phyloP scores from a whole-genome alignment of 805 yeast genomes.

The Wickerhamiella galacta region DNA sequence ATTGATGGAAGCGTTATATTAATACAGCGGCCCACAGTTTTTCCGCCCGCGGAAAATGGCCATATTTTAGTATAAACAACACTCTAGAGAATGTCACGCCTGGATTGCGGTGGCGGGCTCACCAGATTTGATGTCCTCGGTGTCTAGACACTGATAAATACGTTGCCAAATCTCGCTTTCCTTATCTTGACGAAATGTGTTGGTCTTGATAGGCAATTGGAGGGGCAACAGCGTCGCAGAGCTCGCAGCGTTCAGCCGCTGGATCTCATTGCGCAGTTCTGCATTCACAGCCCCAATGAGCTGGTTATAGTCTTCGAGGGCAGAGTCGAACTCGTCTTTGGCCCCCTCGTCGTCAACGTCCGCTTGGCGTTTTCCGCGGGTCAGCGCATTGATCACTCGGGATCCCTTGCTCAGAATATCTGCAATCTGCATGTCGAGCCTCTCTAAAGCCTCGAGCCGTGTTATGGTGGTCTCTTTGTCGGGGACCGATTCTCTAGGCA shows the following conservation, averaged over 20 bases:
- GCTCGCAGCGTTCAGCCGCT: constrained; percentile 34
- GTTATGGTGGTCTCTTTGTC: too few species aligned
- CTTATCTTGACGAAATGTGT: constrained; percentile 45
- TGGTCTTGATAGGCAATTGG: constrained; percentile 51
- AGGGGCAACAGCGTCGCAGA: constrained; percentile 46
- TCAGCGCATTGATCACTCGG: constrained; percentile 15
- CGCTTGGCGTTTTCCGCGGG: constrained; percentile 15
- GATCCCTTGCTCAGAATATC: constrained; percentile 17
- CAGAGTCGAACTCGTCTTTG: constrained; percentile 27
- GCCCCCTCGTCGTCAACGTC: constrained; percentile 11
- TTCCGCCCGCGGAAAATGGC: too few species aligned
- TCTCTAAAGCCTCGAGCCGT: constrained; percentile 17
- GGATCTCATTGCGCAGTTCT: constrained; percentile 47
- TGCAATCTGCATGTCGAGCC: constrained; percentile 15
- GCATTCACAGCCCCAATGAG: constrained; percentile 43
- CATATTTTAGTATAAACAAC: too few species aligned
- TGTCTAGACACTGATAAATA: constrained; percentile 11
- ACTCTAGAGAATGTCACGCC: too few species aligned
- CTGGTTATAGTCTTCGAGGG: constrained; percentile 33
- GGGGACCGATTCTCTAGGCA: too few species aligned
- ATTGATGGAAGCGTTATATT: too few species aligned
- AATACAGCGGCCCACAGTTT: too few species aligned
- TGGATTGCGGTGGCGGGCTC: too few species aligned
- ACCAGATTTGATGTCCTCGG: too few species aligned
- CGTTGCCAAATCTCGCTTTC: constrained; percentile 26